Evolutionary conservation across 306 rosid species (phyloP), one percentile per base, ranked within the genome.

Genomic region (Begonia fuchsioides): DNA sequence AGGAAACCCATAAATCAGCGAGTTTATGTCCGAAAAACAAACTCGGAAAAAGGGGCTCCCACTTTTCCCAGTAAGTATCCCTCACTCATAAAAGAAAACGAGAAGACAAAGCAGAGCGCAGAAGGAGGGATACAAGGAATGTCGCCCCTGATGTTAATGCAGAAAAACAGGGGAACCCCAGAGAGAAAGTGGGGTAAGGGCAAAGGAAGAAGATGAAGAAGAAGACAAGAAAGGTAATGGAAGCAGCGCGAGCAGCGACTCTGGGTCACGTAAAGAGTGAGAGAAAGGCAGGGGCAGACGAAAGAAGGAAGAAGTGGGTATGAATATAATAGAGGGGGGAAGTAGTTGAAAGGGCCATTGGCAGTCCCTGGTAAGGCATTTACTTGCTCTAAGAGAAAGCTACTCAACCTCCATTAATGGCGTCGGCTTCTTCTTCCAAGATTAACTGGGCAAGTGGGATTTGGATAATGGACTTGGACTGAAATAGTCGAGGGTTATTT

Each of bases 321-420:
- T 20, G 16, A 49, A 54, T 46, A 17, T 58, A 58, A 39, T 49
- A 15, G 55, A 54, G 50, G 13, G 45, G 14, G 58, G 68, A 44
- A 71, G 66, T 72, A 6, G 79, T 68, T 70, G 86, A 20, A 69
- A 44, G 39, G 15, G 47, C 39, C 10, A 32, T 46, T 12, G 2
- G n/a, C 15, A 39, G 43, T 15, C 55, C 70, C 52, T 38, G 60
- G 47, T 20, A 58, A 46, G 60, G 65, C 73, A 72, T 68, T 70
- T 66, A 68, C 7, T 64, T 26, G 60, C 14, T 10, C 19, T 12
- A 52, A 17, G 45, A 46, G 61, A 47, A 19, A 6, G 3, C 45
- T 5, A 26, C 35, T 5, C 56, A 49, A 20, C 40, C 53, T 65
- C 60, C 77, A 76, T 77, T 49, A 65, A 69, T 62, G 62, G 74